Evolutionary conservation across 1,284 basidiomycete species (phyloP).

Genomic region (Cerrena zonata): DNA sequence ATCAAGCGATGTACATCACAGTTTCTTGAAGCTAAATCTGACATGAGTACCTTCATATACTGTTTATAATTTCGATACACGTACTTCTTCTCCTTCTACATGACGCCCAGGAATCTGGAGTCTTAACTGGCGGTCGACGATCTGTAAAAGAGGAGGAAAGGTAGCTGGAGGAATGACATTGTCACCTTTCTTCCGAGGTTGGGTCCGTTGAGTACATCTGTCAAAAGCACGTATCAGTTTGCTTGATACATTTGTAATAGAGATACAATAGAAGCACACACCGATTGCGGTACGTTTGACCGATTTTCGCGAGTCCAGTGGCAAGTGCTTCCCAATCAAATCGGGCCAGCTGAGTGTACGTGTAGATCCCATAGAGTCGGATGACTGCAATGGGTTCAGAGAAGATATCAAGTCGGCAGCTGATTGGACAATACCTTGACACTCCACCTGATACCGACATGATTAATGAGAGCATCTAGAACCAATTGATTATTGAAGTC

Average conservation of each 20-base stretch:
- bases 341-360: no score
- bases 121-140: no score
- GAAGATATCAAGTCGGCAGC: no score
- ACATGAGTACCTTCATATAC: not conserved
- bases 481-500: slow-evolving; percentile 15
- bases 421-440: slow-evolving; percentile 53
- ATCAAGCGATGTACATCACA: slow-evolving; percentile 43
- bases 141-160: slow-evolving; percentile 20
- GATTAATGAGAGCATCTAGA: no score
- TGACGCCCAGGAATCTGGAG: no score
- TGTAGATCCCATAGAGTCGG: slow-evolving; percentile 49
- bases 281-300: slow-evolving; percentile 21
- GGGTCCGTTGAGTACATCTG: slow-evolving; percentile 42
- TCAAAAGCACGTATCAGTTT: slow-evolving; percentile 4
- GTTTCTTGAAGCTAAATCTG: slow-evolving; percentile 44
- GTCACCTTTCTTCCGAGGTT: slow-evolving; percentile 32
- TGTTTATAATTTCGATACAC: slow-evolving; percentile 5
- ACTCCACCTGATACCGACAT: slow-evolving; percentile 42
- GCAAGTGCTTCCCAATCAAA: no score
- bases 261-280: not conserved
- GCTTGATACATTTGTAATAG: not conserved
- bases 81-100: slow-evolving; percentile 42
- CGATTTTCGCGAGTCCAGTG: slow-evolving; percentile 44
- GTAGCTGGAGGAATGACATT: slow-evolving; percentile 33
- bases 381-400: slow-evolving; percentile 34